phyloP scores from a whole-genome alignment of 1,139 yeast species.

The Yamadazyma spencermartinsiae region DNA sequence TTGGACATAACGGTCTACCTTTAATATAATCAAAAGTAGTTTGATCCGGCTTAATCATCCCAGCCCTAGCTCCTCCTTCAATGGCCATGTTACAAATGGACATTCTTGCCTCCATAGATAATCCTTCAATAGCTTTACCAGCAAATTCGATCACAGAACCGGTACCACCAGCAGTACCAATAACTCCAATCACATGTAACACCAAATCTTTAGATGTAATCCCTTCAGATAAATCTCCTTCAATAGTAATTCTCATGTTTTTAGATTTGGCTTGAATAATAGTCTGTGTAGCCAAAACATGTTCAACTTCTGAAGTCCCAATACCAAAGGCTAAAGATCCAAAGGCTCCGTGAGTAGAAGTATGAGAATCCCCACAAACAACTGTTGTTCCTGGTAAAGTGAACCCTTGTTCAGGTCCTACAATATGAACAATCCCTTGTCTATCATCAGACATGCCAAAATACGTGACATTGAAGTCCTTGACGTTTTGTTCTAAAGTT shows the following conservation, averaged over 20 bases:
- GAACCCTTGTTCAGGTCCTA: slow-evolving; percentile 98
- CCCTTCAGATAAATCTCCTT: slow-evolving; percentile 82
- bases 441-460: slow-evolving; percentile 93
- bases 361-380: slow-evolving; percentile 98
- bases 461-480: slow-evolving; percentile 82
- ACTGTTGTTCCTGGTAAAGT: slow-evolving; percentile 98
- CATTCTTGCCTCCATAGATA: slow-evolving; percentile 99
- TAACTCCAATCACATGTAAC: slow-evolving; percentile 90
- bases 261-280: slow-evolving; percentile 91
- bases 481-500: slow-evolving; percentile 90
- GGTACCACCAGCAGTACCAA: slow-evolving; percentile 99
- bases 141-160: slow-evolving; percentile 96
- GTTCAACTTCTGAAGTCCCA: slow-evolving; percentile 98
- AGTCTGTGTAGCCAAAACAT: slow-evolving; percentile 96
- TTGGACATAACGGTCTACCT: slow-evolving; percentile 94
- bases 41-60: slow-evolving; percentile 96
- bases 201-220: slow-evolving; percentile 94
- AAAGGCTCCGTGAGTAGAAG: slow-evolving; percentile 98
- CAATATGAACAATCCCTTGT: slow-evolving; percentile 97
- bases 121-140: slow-evolving; percentile 85
- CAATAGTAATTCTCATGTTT: slow-evolving; percentile 86
- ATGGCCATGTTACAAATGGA: slow-evolving; percentile 98
- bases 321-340: slow-evolving; percentile 98
- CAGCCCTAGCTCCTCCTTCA: slow-evolving; percentile 99
- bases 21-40: slow-evolving; percentile 79